Evolutionary conservation across 108 stramenopile species (phyloP), one percentile per base, ranked within the genome.

Genomic region (Nannochloropsis granulata): DNA sequence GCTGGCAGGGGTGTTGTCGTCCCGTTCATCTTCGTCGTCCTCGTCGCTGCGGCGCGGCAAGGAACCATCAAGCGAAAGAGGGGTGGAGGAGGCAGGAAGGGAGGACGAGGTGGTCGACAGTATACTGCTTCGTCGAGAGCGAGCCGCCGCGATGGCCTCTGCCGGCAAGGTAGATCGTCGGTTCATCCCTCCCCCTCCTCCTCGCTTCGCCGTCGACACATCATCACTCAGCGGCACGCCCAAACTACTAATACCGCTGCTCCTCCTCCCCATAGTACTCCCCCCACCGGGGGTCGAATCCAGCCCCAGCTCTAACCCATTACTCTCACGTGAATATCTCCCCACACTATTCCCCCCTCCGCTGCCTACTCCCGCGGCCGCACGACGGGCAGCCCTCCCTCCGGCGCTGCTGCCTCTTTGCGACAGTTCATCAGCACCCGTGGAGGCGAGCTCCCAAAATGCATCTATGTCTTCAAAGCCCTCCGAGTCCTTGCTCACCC

Each of bases 401-500:
- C 78, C 23, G 23, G 21, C 23, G 23, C 78, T 23, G 25, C 23
- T 16, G 24, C 25, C 80, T 16, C 80, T 21, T 24, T 16, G 7
- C 23, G 24, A 34, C 5, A 19, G 14, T 12, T 34, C 80, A 80
- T 80, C 80, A 21, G 42, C 42, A 81, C 85, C 85, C n/a, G 80
- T n/a, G 5, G 21, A 46, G 11, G 86, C 83, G 44, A 43, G 79
- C 44, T 83, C 86, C 79, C 79, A 87, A 80, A 87, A 87, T 23
- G 86, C 83, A 45, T 80, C 86, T 44, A 87, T 85, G 86, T 87
- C 79, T 79, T 85, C 84, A 16, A 81, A 43, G 25, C 86, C 86
- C 19, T 85, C 84, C 46, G 25, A 2, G n/a, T 85, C 86, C 34
- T 87, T 87, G 43, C 83, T 71, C 13, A 87, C 84, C 34, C 81